These are phyloP conservation scores for Endogone sp. DNA, from an alignment of 192 early-diverging fungal species.

Conservation along the genomic window DNA sequence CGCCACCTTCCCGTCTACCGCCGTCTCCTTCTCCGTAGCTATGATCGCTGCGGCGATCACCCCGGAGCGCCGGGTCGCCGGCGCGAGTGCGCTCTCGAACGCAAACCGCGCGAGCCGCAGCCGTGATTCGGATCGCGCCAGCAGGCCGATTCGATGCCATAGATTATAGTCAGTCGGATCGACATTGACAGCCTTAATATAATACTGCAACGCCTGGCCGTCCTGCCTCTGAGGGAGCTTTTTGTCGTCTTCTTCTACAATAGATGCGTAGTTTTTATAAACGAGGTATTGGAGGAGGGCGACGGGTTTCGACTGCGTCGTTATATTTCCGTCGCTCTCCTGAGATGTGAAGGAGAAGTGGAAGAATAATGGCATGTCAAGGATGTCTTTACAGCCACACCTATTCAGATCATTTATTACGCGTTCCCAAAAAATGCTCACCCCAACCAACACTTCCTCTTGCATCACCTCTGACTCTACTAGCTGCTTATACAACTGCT, in stretches of 20 bases:
- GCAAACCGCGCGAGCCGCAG: slow-evolving; percentile 23
- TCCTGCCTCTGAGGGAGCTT: neutral
- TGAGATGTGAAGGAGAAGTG: neutral
- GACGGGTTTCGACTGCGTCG: slow-evolving; percentile 23
- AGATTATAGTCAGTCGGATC: slow-evolving; percentile 24
- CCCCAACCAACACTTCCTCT: slow-evolving; percentile 22
- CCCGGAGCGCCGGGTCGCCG: neutral
- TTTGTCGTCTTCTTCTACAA: slow-evolving; percentile 31
- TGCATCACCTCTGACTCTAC: slow-evolving; percentile 35
- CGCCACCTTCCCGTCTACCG: too few relatives aligned
- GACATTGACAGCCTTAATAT: slow-evolving; percentile 31
- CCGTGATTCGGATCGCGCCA: slow-evolving; percentile 9
- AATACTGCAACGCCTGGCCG: slow-evolving; percentile 32
- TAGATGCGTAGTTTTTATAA: slow-evolving; percentile 46
- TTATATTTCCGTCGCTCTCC: slow-evolving; percentile 22
- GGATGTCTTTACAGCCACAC: too few relatives aligned
- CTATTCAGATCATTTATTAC: too few relatives aligned
- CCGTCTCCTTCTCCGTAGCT: too few relatives aligned
- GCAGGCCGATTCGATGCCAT: slow-evolving; percentile 25
- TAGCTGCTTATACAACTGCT: slow-evolving; percentile 29
- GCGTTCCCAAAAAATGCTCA: neutral
- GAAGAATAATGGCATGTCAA: too few relatives aligned
- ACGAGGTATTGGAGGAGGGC: slow-evolving; percentile 42
- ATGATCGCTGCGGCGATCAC: neutral
- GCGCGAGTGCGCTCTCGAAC: slow-evolving; percentile 19